A percentile compares a stretch with the other conserved stretches of the same genome.
These are phyloP conservation scores for Camellia oleifera DNA, from an alignment of 179 eudicot genomes.

Conservation along the genomic window DNA sequence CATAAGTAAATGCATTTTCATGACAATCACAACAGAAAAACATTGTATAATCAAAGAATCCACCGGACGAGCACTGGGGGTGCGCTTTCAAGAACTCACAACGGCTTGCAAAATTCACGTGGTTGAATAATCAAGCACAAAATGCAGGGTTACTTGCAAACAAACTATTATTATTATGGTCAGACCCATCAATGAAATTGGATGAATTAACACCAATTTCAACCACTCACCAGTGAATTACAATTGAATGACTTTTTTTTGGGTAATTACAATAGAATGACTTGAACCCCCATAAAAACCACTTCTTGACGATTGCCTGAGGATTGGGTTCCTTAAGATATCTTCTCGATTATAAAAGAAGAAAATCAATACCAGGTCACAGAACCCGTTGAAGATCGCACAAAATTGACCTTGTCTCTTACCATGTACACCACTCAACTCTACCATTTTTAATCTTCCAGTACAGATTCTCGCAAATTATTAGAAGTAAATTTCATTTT, in stretches of 20 bases:
- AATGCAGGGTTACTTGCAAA: constrained; percentile 15
- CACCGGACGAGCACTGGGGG: constrained; percentile 59
- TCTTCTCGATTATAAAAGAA: constrained; percentile 59
- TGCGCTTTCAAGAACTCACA: constrained; percentile 63
- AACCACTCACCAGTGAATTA: constrained; percentile 36
- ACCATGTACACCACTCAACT: constrained; percentile 22
- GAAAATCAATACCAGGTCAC: constrained; percentile 48
- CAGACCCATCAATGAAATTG: constrained; percentile 27
- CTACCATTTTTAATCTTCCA: constrained; percentile 25
- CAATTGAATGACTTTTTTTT: too few relatives aligned
- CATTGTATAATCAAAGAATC: too few relatives aligned
- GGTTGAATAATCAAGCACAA: constrained; percentile 47
- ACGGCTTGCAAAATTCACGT: constrained; percentile 32
- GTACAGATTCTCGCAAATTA: neutral
- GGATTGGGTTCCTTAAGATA: constrained; percentile 40
- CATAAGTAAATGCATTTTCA: constrained; percentile 37
- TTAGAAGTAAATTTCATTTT: too few relatives aligned
- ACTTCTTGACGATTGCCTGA: constrained; percentile 33
- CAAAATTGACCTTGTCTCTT: constrained; percentile 21
- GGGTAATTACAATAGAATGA: constrained; percentile 15
- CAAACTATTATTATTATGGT: constrained; percentile 17
- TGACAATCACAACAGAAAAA: constrained; percentile 31
- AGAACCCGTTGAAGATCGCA: constrained; percentile 54
- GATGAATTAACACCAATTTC: constrained; percentile 44
- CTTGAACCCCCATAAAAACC: constrained; percentile 31